Base-by-base conservation (phyloP, 2,329 filamentous ascomycete species). In the Teratosphaeriaceae sp. region DNA sequence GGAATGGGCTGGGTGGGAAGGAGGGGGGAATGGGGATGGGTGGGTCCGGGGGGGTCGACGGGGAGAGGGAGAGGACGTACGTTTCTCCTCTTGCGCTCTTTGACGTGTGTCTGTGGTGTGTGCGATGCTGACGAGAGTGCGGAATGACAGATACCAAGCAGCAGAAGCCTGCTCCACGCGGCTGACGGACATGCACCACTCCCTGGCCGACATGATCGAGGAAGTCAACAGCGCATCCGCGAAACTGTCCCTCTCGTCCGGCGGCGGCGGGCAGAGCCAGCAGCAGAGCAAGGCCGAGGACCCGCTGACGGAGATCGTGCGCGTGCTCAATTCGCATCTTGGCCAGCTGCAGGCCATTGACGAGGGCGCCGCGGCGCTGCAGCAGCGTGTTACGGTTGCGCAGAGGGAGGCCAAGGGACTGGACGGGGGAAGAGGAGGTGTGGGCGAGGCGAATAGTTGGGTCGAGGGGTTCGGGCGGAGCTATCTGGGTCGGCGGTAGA, bases 161-260 rank as follows among this genome's bases (percentile, higher is more conserved):
- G 92, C 92, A 1, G 92, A 98, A 73, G 92, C 88, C 65, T 76
- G 96, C 51, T 88, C 88, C 9, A 87, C 94, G 61, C 81, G 87
- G 52, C 73, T 98, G 51, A 89, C 94, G 45, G 88, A 94, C 56
- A 94, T 97, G 80, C 88, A 88, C 60, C 86, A 88, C 62, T 88
- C 95, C 61, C 73, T 98, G 50, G 82, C 80, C 37, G 90, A 88
- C 68, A 97, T 98, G 88, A 94, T 98, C 56, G 89, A 94, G 62
- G 92, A 97, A 67, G 94, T 98, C 62, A 98, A 98, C 63, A 80
- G 83, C 54, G 90, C 94, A 49, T 92, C 87, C n/a, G 78, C 85
- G 42, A 88, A 82, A 19, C 71, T 98, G 52, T 90, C 49, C 3
- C 50, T 45, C n/a, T 15, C 22, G 3, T 16, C 37, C 22, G 15